These are phyloP conservation scores for Lactifluus subvellereus DNA, from an alignment of 768 basidiomycete genomes.

Conservation along the genomic window DNA sequence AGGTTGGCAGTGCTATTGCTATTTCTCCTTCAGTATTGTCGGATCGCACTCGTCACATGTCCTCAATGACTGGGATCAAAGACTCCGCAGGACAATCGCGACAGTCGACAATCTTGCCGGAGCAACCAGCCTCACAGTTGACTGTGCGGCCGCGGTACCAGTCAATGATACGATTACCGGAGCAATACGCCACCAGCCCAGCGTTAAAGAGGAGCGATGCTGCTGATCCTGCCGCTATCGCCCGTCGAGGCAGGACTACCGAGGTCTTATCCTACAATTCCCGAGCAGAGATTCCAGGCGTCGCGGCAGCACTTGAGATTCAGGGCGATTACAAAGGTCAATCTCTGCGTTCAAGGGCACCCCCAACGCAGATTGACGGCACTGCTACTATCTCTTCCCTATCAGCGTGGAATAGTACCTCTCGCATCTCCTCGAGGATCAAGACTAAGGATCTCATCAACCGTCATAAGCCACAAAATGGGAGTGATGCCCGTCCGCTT, in stretches of 20 bases:
- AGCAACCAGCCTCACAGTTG: neutral
- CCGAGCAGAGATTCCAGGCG: neutral
- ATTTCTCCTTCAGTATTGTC: neutral
- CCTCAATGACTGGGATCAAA: neutral
- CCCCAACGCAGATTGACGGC: neutral
- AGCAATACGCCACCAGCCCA: neutral
- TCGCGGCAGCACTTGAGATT: neutral
- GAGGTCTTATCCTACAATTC: neutral
- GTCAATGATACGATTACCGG: neutral
- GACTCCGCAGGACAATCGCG: neutral
- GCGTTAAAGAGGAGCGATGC: neutral
- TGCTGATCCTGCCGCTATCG: neutral
- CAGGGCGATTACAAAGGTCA: neutral
- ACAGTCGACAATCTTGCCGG: neutral
- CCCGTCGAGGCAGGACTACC: neutral
- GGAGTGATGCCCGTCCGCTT: neutral
- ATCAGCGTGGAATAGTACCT: neutral
- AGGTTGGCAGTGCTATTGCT: neutral
- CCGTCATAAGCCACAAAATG: slow-evolving; percentile 9
- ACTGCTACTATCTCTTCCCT: neutral
- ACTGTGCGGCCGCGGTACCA: neutral
- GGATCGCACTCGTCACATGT: neutral
- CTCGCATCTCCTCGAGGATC: slow-evolving; percentile 10
- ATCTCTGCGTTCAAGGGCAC: neutral
- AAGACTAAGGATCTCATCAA: slow-evolving; percentile 19